Evolutionary conservation across 495 filamentous ascomycete species (phyloP), one percentile per base, ranked within the genome.

Genomic region (Penicillium manginii): DNA sequence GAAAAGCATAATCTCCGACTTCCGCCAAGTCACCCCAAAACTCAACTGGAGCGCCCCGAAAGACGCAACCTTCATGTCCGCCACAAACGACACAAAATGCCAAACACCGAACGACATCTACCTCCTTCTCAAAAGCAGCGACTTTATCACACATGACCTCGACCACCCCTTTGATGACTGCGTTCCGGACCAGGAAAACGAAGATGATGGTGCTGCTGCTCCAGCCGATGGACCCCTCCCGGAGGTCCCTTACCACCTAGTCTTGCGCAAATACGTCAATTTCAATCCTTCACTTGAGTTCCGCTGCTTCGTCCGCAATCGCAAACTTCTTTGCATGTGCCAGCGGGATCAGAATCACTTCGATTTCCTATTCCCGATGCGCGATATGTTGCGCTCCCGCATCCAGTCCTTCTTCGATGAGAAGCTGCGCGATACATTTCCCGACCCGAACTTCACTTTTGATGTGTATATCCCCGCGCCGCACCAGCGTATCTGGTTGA

Each of bases 11-110:
- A 97, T 99, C 61, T 65, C 81, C 3, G 85, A 90, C 55, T 82
- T 97, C 32, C 93, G 94, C 57, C 85, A 84, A 32, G 92, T 92
- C 0, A 84, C 86, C 0, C 96, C 96, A 2, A 99, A 99, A 67
- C 79, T 99, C 22, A 97, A 98, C 79, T 99, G 94, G 94, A 96
- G 92, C 29, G 85, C 90, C 4, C 94, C 94, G 0, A 97, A 97
- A 71, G 94, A 99, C 69, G 96, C 94, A 9, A 90, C 89, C n/a
- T 97, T 91, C 86, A 98, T 98, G 75, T 84, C 83, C 14, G 86
- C 91, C 1, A 91, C 90, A 26, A 98, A 98, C 65, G 93, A 88
- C 35, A 86, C 96, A 65, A 91, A 96, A 70, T 99, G 94, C 74
- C 84, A 84, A 1, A 85, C 84, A 2, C 82, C 94, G 0, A 93